Percentiles rank a stretch among this genome's conserved stretches.
Conservation (phyloP, 495 filamentous ascomycete species). For the Annulohypoxylon maeteangense region DNA sequence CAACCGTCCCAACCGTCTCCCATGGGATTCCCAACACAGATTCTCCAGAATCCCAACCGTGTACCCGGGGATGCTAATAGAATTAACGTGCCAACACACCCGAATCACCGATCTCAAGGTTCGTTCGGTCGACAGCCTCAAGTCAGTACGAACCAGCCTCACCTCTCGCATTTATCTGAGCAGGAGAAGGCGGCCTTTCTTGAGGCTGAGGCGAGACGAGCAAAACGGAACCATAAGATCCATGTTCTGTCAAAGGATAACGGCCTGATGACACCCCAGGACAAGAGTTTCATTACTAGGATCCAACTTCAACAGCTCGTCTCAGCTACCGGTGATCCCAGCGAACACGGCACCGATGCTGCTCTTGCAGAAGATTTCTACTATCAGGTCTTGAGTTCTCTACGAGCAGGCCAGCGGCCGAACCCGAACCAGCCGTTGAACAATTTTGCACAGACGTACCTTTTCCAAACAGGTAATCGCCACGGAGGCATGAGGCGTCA, state of each 20-base stretch:
- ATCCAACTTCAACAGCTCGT: slow-evolving; percentile 98
- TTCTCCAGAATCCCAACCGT: slow-evolving; percentile 62
- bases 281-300: slow-evolving; percentile 99
- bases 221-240: slow-evolving; percentile 99
- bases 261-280: slow-evolving; percentile 97
- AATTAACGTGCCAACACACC: slow-evolving; percentile 47
- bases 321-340: slow-evolving; percentile 85
- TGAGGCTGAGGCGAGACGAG: slow-evolving; percentile 90
- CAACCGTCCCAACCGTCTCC: slow-evolving; percentile 62
- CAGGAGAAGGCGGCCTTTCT: slow-evolving; percentile 81
- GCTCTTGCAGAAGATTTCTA: slow-evolving; percentile 94
- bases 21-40: slow-evolving; percentile 65
- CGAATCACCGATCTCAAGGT: slow-evolving; percentile 50
- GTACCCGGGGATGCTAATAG: slow-evolving; percentile 52
- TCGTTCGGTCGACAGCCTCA: slow-evolving; percentile 52
- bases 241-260: slow-evolving; percentile 92
- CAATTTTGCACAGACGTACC: slow-evolving; percentile 97
- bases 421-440: slow-evolving; percentile 90
- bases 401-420: slow-evolving; percentile 85
- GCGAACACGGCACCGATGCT: slow-evolving; percentile 80
- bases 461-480: slow-evolving; percentile 89
- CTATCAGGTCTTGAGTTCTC: slow-evolving; percentile 95
- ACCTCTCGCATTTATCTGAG: slow-evolving; percentile 80
- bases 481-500: slow-evolving; percentile 77
- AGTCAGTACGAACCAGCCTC: slow-evolving; percentile 74